Base-by-base conservation (phyloP, 805 yeast genomes). In the Kodamaea hsintzibuensis region DNA sequence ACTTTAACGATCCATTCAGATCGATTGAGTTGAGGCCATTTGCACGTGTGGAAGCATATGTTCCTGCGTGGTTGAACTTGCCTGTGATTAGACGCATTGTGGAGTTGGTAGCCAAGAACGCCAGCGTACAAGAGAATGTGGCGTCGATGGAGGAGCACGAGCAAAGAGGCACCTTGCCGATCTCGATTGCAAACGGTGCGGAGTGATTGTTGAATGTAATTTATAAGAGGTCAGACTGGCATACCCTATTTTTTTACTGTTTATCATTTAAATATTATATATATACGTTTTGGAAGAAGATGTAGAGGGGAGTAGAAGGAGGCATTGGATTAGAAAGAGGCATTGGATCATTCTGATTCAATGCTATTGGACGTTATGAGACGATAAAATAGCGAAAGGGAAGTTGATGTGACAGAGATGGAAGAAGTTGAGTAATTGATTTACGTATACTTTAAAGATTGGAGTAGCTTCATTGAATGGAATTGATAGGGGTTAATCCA, bases 31-130 rank as follows among this genome's bases (percentile, higher is more conserved):
- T 88, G 46, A 80, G 95, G 67, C 91, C 91, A 53, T 89, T 89
- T 80, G 79, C 88, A 65, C 76, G 89, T 66, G 86, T 87, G 62
- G 91, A 89, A 74, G 91, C 96, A 14, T 95, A 92, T 66, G 93
- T 95, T 57, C 99, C 99, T 40, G 92, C 96, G 1, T 89, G 96
- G 89, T 77, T 95, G 72, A 89, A 87, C 61, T 83, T 92, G 59
- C 98, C 98, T 44, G 86, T 83, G 42, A 86, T 96, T 38, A 88
- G 96, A 76, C 81, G 95, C 71, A 84, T 95, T 47, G 89, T 92
- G 40, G 97, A 92, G 68, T 78, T 95, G 62, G 93, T 88, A 47
- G 89, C 96, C 10, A 86, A 84, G 71, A 88, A 87, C 66, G 96
- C 93, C 14, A 79, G 88, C 18, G 89, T 80, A 12, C 90, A 84